Percentiles rank a stretch among this genome's conserved stretches.
Evolutionary conservation across 768 basidiomycete genomes (phyloP).

Genomic region (Gautieria morchelliformis): DNA sequence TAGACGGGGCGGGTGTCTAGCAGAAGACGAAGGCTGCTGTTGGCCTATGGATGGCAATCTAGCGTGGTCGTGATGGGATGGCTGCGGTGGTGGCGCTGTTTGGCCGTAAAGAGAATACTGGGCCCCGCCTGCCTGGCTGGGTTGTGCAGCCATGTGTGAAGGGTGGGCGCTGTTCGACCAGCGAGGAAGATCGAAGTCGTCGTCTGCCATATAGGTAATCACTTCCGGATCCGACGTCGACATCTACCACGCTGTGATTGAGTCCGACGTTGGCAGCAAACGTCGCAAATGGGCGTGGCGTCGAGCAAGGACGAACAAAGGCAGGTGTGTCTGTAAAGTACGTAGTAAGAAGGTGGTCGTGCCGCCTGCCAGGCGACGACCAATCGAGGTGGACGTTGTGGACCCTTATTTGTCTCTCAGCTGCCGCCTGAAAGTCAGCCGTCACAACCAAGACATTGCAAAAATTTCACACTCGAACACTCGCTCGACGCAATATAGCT

Average conservation of each 20-base stretch:
- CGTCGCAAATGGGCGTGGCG: constrained; percentile 5
- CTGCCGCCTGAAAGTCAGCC: not conserved
- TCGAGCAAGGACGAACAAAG: not conserved
- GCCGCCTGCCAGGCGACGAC: constrained; percentile 2
- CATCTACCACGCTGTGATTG: constrained; percentile 8
- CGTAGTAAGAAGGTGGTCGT: not conserved
- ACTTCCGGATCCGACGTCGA: constrained; percentile 9
- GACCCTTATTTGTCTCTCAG: not conserved
- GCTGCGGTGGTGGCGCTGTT: constrained; percentile 34
- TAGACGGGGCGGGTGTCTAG: constrained; percentile 48
- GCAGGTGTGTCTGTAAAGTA: not conserved
- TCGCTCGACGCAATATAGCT: too few species aligned
- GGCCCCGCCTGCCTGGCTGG: constrained; percentile 24
- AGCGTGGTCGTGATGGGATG: constrained; percentile 29
- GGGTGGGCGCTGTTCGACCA: constrained; percentile 39
- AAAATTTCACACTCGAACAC: too few species aligned
- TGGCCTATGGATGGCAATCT: constrained; percentile 40
- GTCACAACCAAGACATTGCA: too few species aligned
- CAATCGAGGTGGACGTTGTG: not conserved
- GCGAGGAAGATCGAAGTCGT: constrained; percentile 66
- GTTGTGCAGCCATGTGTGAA: constrained; percentile 23
- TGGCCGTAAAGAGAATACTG: constrained; percentile 36
- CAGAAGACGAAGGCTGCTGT: constrained; percentile 28
- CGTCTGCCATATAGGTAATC: constrained; percentile 36
- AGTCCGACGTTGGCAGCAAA: not conserved